These are phyloP conservation scores for Penicillium sumatraense DNA, from an alignment of 2,329 filamentous ascomycete genomes.

Conservation along the genomic window DNA sequence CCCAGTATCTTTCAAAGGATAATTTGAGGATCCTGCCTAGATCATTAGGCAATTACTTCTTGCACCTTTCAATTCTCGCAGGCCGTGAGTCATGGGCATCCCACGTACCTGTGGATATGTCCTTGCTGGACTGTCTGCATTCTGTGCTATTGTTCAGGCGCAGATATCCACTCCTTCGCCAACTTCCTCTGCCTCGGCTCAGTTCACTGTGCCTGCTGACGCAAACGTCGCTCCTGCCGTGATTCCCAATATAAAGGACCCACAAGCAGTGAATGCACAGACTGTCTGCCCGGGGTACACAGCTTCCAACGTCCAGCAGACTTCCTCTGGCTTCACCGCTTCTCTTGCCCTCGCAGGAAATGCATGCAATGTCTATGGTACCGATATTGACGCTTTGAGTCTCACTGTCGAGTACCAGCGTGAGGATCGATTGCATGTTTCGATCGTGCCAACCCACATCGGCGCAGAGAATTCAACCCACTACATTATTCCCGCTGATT, in stretches of 20 bases:
- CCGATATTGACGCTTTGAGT: not conserved
- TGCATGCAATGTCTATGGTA: not conserved
- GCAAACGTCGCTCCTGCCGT: not conserved
- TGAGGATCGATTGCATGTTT: not conserved
- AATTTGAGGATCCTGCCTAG: too few relatives aligned
- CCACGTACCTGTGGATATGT: too few relatives aligned
- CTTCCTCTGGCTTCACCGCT: not conserved
- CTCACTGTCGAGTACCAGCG: not conserved
- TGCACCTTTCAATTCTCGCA: too few relatives aligned
- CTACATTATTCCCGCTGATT: not conserved
- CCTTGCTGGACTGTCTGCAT: too few relatives aligned
- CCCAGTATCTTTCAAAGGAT: too few relatives aligned
- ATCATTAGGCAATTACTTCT: too few relatives aligned
- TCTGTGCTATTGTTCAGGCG: too few relatives aligned
- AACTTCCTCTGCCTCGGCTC: not conserved
- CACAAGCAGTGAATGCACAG: not conserved
- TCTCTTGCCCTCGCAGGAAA: not conserved
- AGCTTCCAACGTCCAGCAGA: not conserved
- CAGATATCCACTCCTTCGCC: too few relatives aligned
- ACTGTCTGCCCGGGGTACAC: not conserved
- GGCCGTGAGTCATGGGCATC: too few relatives aligned
- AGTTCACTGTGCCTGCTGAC: not conserved
- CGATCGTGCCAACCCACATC: not conserved
- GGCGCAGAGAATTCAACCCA: not conserved
- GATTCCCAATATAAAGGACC: slow-evolving; percentile 1